A percentile compares a stretch with the other conserved stretches of the same genome.
Conservation (phyloP, 163 green algal genomes). For the Botryococcus braunii region DNA sequence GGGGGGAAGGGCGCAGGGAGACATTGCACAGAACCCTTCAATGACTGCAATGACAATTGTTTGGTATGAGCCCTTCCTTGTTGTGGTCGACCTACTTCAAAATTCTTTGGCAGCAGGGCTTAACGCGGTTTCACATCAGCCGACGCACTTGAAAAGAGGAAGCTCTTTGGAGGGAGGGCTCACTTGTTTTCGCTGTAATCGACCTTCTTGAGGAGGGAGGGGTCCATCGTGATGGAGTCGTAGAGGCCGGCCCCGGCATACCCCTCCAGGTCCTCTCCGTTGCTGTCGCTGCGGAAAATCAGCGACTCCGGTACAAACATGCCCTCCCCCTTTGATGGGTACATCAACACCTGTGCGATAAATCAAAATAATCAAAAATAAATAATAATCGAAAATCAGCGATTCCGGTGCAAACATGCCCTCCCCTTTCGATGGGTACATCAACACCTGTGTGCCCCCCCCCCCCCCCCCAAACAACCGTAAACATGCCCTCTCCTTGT, state of each 20-base stretch:
- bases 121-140: neutral
- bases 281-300: constrained; percentile 78
- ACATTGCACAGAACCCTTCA: no score
- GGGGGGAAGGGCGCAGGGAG: no score
- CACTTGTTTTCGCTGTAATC: constrained; percentile 71
- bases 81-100: no score
- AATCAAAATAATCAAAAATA: no score
- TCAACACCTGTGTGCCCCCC: constrained; percentile 71
- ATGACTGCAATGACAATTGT: no score
- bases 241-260: constrained; percentile 98
- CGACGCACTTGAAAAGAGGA: neutral
- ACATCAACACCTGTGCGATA: constrained; percentile 74
- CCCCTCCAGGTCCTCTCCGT: constrained; percentile 78
- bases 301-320: constrained; percentile 88
- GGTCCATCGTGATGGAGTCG: constrained; percentile 88
- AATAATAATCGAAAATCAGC: constrained; percentile 99
- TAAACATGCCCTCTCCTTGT: no score
- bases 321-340: constrained; percentile 85
- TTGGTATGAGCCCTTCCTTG: no score
- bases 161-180: no score
- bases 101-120: no score
- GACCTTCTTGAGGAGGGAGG: constrained; percentile 48
- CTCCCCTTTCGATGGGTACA: constrained; percentile 88
- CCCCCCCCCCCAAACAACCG: no score
- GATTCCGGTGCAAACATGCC: constrained; percentile 86